These are phyloP conservation scores for Madurella mycetomatis DNA, from an alignment of 2,329 filamentous ascomycete species.

Conservation along the genomic window DNA sequence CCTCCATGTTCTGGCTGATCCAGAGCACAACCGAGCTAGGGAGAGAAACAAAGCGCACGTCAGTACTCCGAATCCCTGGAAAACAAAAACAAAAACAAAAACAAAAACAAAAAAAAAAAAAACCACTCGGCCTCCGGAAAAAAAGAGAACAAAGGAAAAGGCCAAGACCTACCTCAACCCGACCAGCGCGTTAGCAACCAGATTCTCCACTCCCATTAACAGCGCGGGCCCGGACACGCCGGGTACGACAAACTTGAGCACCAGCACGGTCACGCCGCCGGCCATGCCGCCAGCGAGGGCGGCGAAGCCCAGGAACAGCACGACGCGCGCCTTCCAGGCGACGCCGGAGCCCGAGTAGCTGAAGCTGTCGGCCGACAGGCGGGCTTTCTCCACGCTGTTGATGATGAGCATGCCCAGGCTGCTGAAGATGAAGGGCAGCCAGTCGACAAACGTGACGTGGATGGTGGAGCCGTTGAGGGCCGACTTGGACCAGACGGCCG, in stretches of 20 bases:
- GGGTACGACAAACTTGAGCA: conserved; percentile 59
- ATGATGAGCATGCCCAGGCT: conserved; percentile 66
- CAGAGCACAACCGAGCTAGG: conserved; percentile 59
- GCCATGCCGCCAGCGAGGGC: conserved; percentile 64
- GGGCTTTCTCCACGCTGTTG: conserved; percentile 64
- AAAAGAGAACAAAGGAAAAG: conserved; percentile 1
- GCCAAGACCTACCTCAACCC: conserved; percentile 49
- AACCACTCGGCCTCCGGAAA: neutral
- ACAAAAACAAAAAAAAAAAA: neutral
- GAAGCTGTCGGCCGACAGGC: conserved; percentile 59
- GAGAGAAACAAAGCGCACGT: too few species aligned
- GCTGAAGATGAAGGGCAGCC: conserved; percentile 64
- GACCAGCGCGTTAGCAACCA: conserved; percentile 61
- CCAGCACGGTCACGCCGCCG: conserved; percentile 63
- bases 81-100: too few species aligned
- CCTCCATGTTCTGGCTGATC: conserved; percentile 69
- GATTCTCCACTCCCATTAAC: conserved; percentile 61
- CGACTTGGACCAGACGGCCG: conserved; percentile 62
- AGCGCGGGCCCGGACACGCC: conserved; percentile 56
- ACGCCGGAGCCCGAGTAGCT: conserved; percentile 59
- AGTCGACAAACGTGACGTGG: conserved; percentile 65
- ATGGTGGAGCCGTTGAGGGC: conserved; percentile 54
- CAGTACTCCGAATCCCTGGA: too few species aligned
- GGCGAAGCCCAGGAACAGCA: conserved; percentile 64
- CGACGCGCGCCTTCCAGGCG: conserved; percentile 64